Conservation (phyloP, 2,329 filamentous ascomycete genomes). For the Ophiostoma australiae region DNA sequence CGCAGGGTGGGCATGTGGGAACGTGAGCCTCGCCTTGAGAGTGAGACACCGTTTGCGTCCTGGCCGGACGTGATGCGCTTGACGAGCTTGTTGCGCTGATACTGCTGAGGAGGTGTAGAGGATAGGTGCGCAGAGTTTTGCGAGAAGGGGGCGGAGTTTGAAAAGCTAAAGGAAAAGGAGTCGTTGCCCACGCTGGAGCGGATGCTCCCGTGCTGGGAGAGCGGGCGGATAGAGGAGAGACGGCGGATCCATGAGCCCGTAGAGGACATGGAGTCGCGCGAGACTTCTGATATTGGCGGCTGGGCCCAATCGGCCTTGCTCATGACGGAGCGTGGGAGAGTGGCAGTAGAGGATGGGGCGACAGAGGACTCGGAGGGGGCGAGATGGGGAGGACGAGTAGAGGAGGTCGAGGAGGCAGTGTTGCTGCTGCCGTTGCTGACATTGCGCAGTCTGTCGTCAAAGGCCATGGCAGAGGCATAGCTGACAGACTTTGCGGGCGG, state of each 20-base stretch:
- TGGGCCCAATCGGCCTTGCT: conserved; percentile 37
- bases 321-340: conserved; percentile 36
- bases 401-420: conserved; percentile 27
- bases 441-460: conserved; percentile 26
- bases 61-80: conserved; percentile 62
- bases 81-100: conserved; percentile 69
- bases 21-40: conserved; percentile 46
- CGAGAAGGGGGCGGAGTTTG: conserved; percentile 51
- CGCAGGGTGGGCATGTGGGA: conserved; percentile 62
- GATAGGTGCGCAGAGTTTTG: conserved; percentile 43
- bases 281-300: conserved; percentile 41
- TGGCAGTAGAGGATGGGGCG: conserved; percentile 32
- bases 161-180: conserved; percentile 60
- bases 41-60: conserved; percentile 29
- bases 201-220: conserved; percentile 59
- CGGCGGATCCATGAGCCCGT: conserved; percentile 68
- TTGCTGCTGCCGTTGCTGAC: conserved; percentile 33
- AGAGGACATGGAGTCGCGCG: conserved; percentile 50
- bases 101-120: conserved; percentile 34
- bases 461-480: conserved; percentile 29
- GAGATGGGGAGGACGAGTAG: conserved; percentile 18
- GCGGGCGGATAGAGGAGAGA: conserved; percentile 64
- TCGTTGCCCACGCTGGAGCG: conserved; percentile 62
- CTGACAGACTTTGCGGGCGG: conserved; percentile 43
- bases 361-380: conserved; percentile 28